Conservation (phyloP, 2,329 filamentous ascomycete species). For the Fusarium tupiense region DNA sequence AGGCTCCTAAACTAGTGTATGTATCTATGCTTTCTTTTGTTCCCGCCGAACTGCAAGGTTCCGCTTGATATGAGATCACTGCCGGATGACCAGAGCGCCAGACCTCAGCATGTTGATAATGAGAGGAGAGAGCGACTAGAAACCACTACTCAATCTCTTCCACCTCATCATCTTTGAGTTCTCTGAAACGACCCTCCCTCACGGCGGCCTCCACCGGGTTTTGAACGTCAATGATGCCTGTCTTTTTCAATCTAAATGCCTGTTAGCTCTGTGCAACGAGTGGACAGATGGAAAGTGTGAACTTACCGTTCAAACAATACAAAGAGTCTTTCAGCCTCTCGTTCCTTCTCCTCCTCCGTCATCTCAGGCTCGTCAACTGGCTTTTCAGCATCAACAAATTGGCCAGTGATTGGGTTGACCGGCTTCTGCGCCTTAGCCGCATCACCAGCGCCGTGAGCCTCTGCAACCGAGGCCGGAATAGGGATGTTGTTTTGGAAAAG, state of each 20-base stretch:
- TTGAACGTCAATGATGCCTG: slow-evolving; percentile 79
- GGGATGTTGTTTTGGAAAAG: slow-evolving; percentile 85
- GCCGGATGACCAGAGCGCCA: background rate
- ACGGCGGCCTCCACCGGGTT: slow-evolving; percentile 80
- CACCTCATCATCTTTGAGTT: slow-evolving; percentile 66
- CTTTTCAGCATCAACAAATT: slow-evolving; percentile 76
- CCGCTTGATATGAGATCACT: background rate
- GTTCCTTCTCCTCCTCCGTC: slow-evolving; percentile 91
- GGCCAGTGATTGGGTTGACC: slow-evolving; percentile 88
- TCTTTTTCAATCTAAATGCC: slow-evolving; percentile 68
- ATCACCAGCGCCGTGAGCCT: slow-evolving; percentile 50
- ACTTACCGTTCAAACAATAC: slow-evolving; percentile 86
- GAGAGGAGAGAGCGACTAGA: background rate
- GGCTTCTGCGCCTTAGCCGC: slow-evolving; percentile 49
- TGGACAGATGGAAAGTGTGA: background rate
- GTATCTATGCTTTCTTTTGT: slow-evolving; percentile 8
- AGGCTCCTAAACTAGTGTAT: background rate
- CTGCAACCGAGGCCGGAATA: slow-evolving; percentile 73
- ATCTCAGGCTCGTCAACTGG: slow-evolving; percentile 72
- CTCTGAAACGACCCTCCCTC: slow-evolving; percentile 75
- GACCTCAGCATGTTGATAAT: background rate
- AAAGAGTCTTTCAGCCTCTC: slow-evolving; percentile 89
- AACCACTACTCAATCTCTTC: slow-evolving; percentile 52
- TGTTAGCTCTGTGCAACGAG: slow-evolving; percentile 25
- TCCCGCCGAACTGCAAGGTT: background rate